phyloP scores from a whole-genome alignment of 2,329 filamentous ascomycete species.

The Leptographium procerum region DNA sequence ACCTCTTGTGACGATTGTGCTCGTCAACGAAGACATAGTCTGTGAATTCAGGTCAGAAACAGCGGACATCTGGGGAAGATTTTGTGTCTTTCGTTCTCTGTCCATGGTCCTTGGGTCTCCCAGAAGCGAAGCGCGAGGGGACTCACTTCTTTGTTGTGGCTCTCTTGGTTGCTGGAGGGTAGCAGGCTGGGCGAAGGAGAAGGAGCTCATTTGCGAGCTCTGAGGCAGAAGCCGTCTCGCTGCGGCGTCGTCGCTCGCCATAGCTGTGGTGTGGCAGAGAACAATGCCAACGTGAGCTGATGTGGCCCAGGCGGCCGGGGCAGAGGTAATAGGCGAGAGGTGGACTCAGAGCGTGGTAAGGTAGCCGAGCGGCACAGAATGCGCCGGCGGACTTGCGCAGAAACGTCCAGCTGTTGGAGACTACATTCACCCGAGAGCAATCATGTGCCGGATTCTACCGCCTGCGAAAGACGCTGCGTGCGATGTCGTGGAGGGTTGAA shows the following conservation, averaged over 20 bases:
- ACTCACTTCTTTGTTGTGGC: slow-evolving; percentile 68
- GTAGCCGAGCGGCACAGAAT: not conserved
- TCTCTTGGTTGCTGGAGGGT: slow-evolving; percentile 50
- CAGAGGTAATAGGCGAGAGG: not conserved
- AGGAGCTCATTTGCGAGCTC: slow-evolving; percentile 60
- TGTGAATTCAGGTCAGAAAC: slow-evolving; percentile 22
- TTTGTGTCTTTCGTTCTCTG: not conserved
- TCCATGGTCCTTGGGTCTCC: too few relatives aligned
- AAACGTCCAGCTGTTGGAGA: not conserved
- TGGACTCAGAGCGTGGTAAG: not conserved
- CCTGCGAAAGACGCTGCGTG: not conserved
- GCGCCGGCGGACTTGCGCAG: slow-evolving; percentile 1
- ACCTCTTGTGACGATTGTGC: slow-evolving; percentile 91
- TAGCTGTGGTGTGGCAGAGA: slow-evolving; percentile 20
- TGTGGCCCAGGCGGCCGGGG: not conserved
- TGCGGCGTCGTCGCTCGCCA: slow-evolving; percentile 49
- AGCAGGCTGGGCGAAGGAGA: slow-evolving; percentile 61
- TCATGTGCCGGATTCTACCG: too few relatives aligned
- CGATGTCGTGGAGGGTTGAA: not conserved
- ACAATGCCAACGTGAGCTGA: not conserved
- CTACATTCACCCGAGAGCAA: slow-evolving; percentile 1
- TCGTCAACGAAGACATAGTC: slow-evolving; percentile 99
- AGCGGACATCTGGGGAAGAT: not conserved
- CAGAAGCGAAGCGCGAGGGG: not conserved
- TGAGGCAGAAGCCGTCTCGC: slow-evolving; percentile 54